These are phyloP conservation scores for Blepharisma japonicum DNA, from an alignment of 73 alveolate genomes.

Conservation along the genomic window DNA sequence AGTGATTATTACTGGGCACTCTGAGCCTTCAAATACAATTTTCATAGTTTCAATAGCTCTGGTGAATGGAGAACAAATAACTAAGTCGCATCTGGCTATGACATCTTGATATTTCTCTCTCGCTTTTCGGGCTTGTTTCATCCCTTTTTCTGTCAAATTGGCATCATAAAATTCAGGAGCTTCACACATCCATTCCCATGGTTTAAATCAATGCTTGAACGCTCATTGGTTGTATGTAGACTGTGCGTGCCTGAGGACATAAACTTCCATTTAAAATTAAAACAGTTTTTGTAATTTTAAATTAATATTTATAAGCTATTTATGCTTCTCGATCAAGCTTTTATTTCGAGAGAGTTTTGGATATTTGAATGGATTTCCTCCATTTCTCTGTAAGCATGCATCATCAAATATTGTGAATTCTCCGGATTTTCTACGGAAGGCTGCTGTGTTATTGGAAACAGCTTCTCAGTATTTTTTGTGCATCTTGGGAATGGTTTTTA, in stretches of 20 bases:
- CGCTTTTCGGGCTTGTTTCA: neutral
- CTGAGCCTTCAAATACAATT: neutral
- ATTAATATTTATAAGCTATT: too few species aligned
- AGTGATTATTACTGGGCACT: neutral
- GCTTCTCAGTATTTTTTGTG: too few species aligned
- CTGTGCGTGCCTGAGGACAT: conserved; percentile 9
- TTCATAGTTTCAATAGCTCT: conserved; percentile 21
- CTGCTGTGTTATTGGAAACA: too few species aligned
- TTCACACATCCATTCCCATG: neutral
- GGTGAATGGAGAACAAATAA: conserved; percentile 21
- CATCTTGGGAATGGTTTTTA: too few species aligned
- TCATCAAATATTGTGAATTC: too few species aligned
- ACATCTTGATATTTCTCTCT: neutral
- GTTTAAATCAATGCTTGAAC: neutral
- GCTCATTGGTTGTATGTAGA: neutral
- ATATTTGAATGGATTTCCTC: too few species aligned
- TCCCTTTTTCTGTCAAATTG: conserved; percentile 1
- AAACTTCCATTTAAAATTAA: neutral
- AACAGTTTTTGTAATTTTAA: too few species aligned
- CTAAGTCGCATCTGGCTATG: neutral
- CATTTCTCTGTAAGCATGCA: too few species aligned
- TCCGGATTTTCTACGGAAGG: too few species aligned
- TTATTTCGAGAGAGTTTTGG: too few species aligned
- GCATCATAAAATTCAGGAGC: neutral
- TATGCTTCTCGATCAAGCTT: too few species aligned